A percentile compares a stretch with the other conserved stretches of the same genome.
These are phyloP conservation scores for Dactylellina cionopaga DNA, from an alignment of 2,329 filamentous ascomycete genomes.

Conservation along the genomic window DNA sequence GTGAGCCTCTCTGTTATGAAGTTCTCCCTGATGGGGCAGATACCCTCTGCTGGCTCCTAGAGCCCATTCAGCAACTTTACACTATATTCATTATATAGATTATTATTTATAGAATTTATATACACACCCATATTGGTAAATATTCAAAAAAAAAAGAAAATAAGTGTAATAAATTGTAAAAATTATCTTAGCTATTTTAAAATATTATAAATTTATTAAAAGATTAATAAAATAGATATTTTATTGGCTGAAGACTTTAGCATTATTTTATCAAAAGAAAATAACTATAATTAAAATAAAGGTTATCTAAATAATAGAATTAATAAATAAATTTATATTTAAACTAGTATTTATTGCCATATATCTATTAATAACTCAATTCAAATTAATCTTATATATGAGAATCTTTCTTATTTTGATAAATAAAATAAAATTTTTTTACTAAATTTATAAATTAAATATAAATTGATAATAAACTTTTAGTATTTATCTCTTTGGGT, in stretches of 20 bases:
- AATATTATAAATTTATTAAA: no score
- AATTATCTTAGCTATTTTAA: no score
- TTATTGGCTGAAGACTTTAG: neutral
- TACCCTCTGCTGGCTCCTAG: no score
- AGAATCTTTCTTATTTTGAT: neutral
- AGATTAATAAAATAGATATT: no score
- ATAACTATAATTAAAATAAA: neutral
- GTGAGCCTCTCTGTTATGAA: no score
- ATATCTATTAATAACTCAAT: neutral
- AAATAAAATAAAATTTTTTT: neutral
- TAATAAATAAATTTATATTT: no score
- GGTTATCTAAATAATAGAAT: no score
- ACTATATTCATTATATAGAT: neutral
- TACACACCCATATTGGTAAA: neutral
- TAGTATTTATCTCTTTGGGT: no score
- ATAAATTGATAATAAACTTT: no score
- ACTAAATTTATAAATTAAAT: neutral
- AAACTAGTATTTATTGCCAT: neutral
- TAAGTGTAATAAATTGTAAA: neutral
- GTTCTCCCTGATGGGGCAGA: no score
- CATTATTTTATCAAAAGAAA: neutral
- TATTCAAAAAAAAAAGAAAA: neutral
- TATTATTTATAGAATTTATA: neutral
- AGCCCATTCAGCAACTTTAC: no score
- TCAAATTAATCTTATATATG: neutral